Evolutionary conservation across 331 rosid genomes (phyloP).

Genomic region (Stylosanthes scabra): DNA sequence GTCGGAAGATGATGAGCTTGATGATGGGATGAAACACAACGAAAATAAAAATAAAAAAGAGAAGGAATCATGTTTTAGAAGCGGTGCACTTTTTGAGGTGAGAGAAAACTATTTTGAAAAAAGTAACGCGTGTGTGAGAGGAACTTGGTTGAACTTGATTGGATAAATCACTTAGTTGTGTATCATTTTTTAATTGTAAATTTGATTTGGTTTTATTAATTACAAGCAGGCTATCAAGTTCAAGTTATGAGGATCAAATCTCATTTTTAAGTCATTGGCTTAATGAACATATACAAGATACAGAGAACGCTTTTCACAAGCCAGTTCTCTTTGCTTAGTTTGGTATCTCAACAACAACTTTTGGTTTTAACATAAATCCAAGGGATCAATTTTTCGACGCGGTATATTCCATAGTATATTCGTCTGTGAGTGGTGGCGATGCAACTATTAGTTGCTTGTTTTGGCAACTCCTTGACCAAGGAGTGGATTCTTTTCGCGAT

Average conservation of each 20-base stretch:
- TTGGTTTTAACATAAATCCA: constrained; percentile 42
- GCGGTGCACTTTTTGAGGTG: too few relatives aligned
- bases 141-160: too few relatives aligned
- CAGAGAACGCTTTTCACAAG: constrained; percentile 79
- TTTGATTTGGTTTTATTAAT: too few relatives aligned
- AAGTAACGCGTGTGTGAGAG: too few relatives aligned
- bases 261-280: constrained; percentile 77
- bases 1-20: too few relatives aligned
- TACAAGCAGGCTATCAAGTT: constrained; percentile 64
- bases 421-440: constrained; percentile 80
- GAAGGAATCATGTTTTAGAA: too few relatives aligned
- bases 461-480: constrained; percentile 87
- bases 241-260: constrained; percentile 60
- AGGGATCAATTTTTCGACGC: constrained; percentile 65
- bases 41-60: too few relatives aligned
- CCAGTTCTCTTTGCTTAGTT: constrained; percentile 87
- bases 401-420: constrained; percentile 66
- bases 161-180: too few relatives aligned
- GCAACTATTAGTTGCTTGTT: constrained; percentile 79
- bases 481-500: constrained; percentile 83
- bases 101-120: too few relatives aligned
- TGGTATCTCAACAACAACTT: constrained; percentile 60
- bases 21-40: too few relatives aligned
- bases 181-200: too few relatives aligned
- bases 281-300: constrained; percentile 77